Conservation (phyloP, 306 rosid species). For the Trifolium subterraneum region DNA sequence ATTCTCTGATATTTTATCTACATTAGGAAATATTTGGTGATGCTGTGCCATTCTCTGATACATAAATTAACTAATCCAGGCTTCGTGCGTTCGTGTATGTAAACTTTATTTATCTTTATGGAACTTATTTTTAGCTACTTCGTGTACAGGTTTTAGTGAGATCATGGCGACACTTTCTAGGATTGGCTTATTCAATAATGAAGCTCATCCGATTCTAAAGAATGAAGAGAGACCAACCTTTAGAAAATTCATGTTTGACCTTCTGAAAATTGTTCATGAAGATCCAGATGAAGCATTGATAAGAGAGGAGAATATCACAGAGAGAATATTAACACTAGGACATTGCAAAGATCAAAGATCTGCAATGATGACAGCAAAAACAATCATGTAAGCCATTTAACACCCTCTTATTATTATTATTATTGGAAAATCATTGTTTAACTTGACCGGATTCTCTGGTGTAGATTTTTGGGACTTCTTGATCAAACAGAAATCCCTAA, state of each 20-base stretch:
- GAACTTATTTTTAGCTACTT: slow-evolving; percentile 13
- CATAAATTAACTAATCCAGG: not conserved
- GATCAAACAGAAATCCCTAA: slow-evolving; percentile 74
- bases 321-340: slow-evolving; percentile 60
- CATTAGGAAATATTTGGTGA: slow-evolving; percentile 11
- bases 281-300: slow-evolving; percentile 44
- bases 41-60: not conserved
- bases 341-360: slow-evolving; percentile 68
- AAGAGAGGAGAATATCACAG: slow-evolving; percentile 65
- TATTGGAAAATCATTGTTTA: slow-evolving; percentile 23
- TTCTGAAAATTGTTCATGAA: slow-evolving; percentile 52
- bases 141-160: slow-evolving; percentile 69
- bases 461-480: slow-evolving; percentile 82
- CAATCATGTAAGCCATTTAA: slow-evolving; percentile 66
- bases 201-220: slow-evolving; percentile 64
- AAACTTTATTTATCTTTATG: slow-evolving; percentile 28
- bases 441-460: slow-evolving; percentile 23
- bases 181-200: slow-evolving; percentile 71
- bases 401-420: slow-evolving; percentile 20
- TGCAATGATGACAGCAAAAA: slow-evolving; percentile 76
- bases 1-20: slow-evolving; percentile 14
- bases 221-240: slow-evolving; percentile 63
- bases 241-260: slow-evolving; percentile 67
- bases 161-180: slow-evolving; percentile 85
- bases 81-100: not conserved